phyloP scores from a whole-genome alignment of 2,329 filamentous ascomycete species.

The Neonectria hederae region DNA sequence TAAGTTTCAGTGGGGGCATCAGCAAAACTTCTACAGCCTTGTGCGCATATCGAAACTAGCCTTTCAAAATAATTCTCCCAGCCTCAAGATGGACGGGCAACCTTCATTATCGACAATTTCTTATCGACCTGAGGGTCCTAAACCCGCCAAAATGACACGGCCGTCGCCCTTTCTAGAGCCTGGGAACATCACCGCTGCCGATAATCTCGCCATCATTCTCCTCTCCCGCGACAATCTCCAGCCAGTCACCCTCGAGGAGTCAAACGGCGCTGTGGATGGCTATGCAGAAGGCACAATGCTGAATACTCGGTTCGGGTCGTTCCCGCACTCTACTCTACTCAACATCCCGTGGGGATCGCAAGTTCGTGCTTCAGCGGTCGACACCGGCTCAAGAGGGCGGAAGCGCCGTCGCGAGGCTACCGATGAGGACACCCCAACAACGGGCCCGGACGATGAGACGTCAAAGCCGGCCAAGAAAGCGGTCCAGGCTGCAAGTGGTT shows the following conservation, averaged over 20 bases:
- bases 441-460: conserved; percentile 49
- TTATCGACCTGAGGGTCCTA: conserved; percentile 1
- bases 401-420: conserved; percentile 65
- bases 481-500: conserved; percentile 70
- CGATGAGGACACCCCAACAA: conserved; percentile 55
- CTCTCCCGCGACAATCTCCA: conserved; percentile 87
- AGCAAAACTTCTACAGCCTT: conserved; percentile 23
- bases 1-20: conserved; percentile 20
- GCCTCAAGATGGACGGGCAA: conserved; percentile 9
- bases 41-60: conserved; percentile 13
- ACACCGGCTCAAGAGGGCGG: conserved; percentile 88
- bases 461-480: conserved; percentile 56
- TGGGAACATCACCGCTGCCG: conserved; percentile 66
- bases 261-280: conserved; percentile 71
- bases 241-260: conserved; percentile 74
- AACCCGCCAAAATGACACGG: conserved; percentile 46
- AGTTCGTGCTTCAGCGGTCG: conserved; percentile 86
- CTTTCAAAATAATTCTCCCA: conserved; percentile 25
- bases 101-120: neutral
- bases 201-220: conserved; percentile 83
- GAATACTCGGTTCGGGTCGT: conserved; percentile 94
- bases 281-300: conserved; percentile 81
- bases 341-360: conserved; percentile 90
- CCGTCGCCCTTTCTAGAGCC: conserved; percentile 83
- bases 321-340: conserved; percentile 81